A percentile compares a stretch with the other conserved stretches of the same genome.
These are phyloP conservation scores for Teratosphaeria nubilosa DNA, from an alignment of 2,329 filamentous ascomycete species.

Conservation along the genomic window DNA sequence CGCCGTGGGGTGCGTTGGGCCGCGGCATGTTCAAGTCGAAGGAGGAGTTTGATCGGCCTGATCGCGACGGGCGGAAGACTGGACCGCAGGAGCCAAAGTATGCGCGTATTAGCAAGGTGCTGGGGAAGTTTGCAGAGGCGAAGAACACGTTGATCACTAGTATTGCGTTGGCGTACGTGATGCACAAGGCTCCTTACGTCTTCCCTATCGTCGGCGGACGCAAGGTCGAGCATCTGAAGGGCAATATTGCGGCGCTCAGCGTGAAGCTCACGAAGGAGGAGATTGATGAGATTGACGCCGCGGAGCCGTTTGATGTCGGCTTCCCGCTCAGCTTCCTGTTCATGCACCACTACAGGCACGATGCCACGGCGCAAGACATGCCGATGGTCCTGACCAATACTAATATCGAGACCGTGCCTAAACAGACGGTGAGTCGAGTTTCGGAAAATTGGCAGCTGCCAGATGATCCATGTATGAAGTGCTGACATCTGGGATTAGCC, in stretches of 20 bases:
- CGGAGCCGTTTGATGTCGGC: slow-evolving; percentile 48
- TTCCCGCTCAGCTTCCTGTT: slow-evolving; percentile 39
- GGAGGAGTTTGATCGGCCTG: slow-evolving; percentile 18
- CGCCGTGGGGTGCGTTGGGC: slow-evolving; percentile 49
- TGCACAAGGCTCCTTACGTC: slow-evolving; percentile 55
- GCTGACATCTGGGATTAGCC: neutral
- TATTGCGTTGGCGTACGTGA: slow-evolving; percentile 55
- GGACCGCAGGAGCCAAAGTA: slow-evolving; percentile 39
- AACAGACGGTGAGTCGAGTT: neutral
- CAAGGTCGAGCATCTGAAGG: slow-evolving; percentile 58
- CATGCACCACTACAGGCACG: neutral
- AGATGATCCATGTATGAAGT: neutral
- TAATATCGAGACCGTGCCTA: neutral
- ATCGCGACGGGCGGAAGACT: slow-evolving; percentile 27
- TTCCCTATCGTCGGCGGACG: slow-evolving; percentile 66
- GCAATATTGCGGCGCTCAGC: slow-evolving; percentile 54
- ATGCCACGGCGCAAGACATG: slow-evolving; percentile 2
- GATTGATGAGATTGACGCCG: slow-evolving; percentile 52
- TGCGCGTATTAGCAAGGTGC: slow-evolving; percentile 34
- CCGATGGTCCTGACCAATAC: neutral
- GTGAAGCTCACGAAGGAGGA: slow-evolving; percentile 49
- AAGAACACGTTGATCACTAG: slow-evolving; percentile 47
- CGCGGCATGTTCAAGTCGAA: slow-evolving; percentile 34
- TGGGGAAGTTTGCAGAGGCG: slow-evolving; percentile 50
- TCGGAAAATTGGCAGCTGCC: neutral